These are phyloP conservation scores for Candida ipomoeae DNA, from an alignment of 805 yeast genomes.

Conservation along the genomic window DNA sequence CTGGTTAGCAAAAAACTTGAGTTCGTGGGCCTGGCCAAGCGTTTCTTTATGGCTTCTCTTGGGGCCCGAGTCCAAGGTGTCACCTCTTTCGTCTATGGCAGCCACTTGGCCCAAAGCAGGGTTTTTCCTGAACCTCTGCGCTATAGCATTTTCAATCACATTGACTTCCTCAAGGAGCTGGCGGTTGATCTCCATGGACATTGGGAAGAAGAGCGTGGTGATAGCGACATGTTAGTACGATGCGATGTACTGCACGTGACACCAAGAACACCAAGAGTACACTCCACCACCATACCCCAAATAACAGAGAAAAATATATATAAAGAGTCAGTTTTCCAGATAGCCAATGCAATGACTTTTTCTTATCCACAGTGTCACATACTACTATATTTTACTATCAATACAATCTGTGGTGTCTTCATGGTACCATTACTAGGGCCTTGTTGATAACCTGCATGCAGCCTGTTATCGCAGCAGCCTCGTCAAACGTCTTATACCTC, in stretches of 20 bases:
- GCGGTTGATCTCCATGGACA: constrained; percentile 33
- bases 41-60: constrained; percentile 49
- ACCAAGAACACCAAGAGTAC: no score
- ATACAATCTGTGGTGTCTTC: no score
- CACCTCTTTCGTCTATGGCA: constrained; percentile 7
- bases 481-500: background rate
- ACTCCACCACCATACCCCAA: no score
- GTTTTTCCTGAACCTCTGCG: constrained; percentile 57
- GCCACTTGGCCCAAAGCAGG: constrained; percentile 46
- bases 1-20: constrained; percentile 46
- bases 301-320: no score
- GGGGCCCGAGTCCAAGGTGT: constrained; percentile 16
- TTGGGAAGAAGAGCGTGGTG: background rate
- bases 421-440: no score
- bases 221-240: background rate
- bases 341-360: no score
- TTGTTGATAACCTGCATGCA: background rate
- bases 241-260: constrained; percentile 3
- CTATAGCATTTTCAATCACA: constrained; percentile 60
- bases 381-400: background rate
- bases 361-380: background rate
- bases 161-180: constrained; percentile 61
- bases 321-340: no score
- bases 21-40: constrained; percentile 64
- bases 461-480: background rate